A percentile compares a stretch with the other conserved stretches of the same genome.
Conservation (phyloP, 805 yeast species). For the Limtongozyma cylindracea region DNA sequence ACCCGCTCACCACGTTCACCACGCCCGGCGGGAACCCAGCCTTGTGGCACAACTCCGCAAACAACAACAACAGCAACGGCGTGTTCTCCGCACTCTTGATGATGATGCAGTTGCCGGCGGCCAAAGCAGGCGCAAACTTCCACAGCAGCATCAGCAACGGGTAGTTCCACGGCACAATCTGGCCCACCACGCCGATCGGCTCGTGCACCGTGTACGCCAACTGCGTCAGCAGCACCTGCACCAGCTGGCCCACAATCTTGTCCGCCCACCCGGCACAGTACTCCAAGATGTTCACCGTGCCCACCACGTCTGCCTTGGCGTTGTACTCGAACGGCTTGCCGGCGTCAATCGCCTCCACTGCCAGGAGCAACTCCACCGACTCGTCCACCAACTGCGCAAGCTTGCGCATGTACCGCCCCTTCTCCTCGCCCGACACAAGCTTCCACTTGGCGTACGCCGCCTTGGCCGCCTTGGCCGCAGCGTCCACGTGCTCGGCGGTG, state of each 20-base stretch:
- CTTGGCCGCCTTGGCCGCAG: too few relatives aligned
- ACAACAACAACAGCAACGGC: constrained; percentile 31
- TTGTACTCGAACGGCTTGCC: too few relatives aligned
- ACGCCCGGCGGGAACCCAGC: constrained; percentile 40
- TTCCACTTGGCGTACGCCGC: too few relatives aligned
- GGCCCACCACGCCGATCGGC: constrained; percentile 38
- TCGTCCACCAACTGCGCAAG: too few relatives aligned
- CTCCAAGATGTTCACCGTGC: too few relatives aligned
- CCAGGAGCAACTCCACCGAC: too few relatives aligned
- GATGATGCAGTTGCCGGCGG: constrained; percentile 66
- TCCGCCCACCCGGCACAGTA: constrained; percentile 94
- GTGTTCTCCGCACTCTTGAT: constrained; percentile 55
- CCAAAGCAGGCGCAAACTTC: constrained; percentile 58
- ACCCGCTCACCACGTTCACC: constrained; percentile 21
- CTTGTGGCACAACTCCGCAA: constrained; percentile 24
- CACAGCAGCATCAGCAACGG: constrained; percentile 52
- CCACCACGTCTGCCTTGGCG: too few relatives aligned
- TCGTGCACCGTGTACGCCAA: constrained; percentile 1
- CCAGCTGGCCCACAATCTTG: constrained; percentile 51
- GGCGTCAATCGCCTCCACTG: too few relatives aligned
- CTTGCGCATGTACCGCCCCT: too few relatives aligned
- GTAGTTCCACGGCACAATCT: constrained; percentile 64
- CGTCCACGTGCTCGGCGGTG: too few relatives aligned
- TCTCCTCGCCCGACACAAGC: too few relatives aligned
- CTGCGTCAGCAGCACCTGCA: constrained; percentile 52